A percentile compares a stretch with the other conserved stretches of the same genome.
phyloP scores from a whole-genome alignment of 2,329 filamentous ascomycete genomes.

The Sphaerulina musiva region DNA sequence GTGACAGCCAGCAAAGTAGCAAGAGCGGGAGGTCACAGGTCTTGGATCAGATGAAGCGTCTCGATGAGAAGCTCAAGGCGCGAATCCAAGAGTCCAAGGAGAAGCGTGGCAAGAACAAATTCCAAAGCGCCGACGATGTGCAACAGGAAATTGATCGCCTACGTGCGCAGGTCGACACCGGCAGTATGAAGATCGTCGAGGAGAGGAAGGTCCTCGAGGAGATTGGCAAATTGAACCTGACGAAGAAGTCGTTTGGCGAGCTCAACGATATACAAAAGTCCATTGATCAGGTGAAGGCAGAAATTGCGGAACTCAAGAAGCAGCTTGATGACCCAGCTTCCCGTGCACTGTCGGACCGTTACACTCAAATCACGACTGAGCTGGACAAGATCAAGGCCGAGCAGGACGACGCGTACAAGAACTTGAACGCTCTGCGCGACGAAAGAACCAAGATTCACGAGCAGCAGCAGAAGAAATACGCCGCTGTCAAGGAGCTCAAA shows the following conservation, averaged over 20 bases:
- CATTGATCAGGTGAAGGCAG: slow-evolving; percentile 78
- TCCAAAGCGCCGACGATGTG: slow-evolving; percentile 82
- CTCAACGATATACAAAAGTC: slow-evolving; percentile 77
- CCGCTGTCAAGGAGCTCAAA: slow-evolving; percentile 76
- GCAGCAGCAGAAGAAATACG: slow-evolving; percentile 80
- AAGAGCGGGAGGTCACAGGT: slow-evolving; percentile 74
- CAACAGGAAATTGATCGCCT: slow-evolving; percentile 74
- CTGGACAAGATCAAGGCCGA: slow-evolving; percentile 85
- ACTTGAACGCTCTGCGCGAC: slow-evolving; percentile 73
- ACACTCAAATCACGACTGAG: slow-evolving; percentile 78
- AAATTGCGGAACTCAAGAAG: slow-evolving; percentile 85
- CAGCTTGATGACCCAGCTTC: slow-evolving; percentile 84
- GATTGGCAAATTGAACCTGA: slow-evolving; percentile 74
- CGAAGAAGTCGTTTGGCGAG: slow-evolving; percentile 81
- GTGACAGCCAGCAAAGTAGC: slow-evolving; percentile 76
- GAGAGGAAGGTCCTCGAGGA: slow-evolving; percentile 90
- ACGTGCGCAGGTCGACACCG: slow-evolving; percentile 78
- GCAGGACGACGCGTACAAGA: slow-evolving; percentile 86
- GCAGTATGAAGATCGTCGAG: slow-evolving; percentile 90
- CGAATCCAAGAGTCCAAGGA: slow-evolving; percentile 81
- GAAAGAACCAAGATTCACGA: slow-evolving; percentile 76
- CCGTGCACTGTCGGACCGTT: slow-evolving; percentile 80
- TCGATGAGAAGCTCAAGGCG: slow-evolving; percentile 82
- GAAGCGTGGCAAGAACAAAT: slow-evolving; percentile 70
- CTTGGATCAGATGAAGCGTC: slow-evolving; percentile 83